Conservation (phyloP, 805 yeast species). For the Yarrowia osloensis region DNA sequence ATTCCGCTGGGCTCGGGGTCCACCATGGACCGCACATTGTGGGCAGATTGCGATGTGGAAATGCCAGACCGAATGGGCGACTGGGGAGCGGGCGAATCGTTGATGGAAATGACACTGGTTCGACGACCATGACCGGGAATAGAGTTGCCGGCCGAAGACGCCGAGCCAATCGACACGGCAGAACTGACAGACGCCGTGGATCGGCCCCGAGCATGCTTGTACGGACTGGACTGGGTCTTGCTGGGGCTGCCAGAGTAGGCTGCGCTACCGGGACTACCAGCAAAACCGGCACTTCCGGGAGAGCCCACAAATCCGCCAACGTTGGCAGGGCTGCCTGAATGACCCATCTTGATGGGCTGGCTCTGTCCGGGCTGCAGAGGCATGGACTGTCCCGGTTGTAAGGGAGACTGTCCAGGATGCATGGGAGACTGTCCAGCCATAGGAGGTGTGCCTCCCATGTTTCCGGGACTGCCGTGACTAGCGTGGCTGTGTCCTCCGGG, state of each 20-base stretch:
- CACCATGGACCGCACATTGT: slow-evolving; percentile 23
- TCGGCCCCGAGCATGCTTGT: slow-evolving; percentile 3
- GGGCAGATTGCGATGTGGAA: slow-evolving; percentile 5
- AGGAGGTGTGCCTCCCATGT: neutral
- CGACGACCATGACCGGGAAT: slow-evolving; percentile 13
- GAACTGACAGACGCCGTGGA: slow-evolving; percentile 2
- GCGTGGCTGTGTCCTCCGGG: no score
- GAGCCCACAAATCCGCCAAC: no score
- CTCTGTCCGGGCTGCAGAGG: slow-evolving; percentile 17
- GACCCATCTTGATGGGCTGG: neutral
- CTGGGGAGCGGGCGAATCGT: slow-evolving; percentile 4
- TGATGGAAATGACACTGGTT: slow-evolving; percentile 8
- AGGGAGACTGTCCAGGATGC: slow-evolving; percentile 4
- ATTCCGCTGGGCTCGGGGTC: slow-evolving; percentile 7
- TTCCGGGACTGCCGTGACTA: slow-evolving; percentile 1
- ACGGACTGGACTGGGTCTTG: neutral
- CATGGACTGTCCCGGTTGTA: slow-evolving; percentile 12
- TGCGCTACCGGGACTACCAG: neutral
- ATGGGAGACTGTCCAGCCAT: slow-evolving; percentile 9
- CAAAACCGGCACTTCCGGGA: no score
- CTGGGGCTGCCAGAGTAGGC: neutral
- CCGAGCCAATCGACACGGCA: slow-evolving; percentile 1
- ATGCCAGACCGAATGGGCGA: neutral
- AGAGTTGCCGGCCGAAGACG: slow-evolving; percentile 10
- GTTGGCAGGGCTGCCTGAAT: no score